Percentiles rank a stretch among this genome's conserved stretches.
Evolutionary conservation across 148 eudicot species (phyloP).

Genomic region (Silene uniflora): DNA sequence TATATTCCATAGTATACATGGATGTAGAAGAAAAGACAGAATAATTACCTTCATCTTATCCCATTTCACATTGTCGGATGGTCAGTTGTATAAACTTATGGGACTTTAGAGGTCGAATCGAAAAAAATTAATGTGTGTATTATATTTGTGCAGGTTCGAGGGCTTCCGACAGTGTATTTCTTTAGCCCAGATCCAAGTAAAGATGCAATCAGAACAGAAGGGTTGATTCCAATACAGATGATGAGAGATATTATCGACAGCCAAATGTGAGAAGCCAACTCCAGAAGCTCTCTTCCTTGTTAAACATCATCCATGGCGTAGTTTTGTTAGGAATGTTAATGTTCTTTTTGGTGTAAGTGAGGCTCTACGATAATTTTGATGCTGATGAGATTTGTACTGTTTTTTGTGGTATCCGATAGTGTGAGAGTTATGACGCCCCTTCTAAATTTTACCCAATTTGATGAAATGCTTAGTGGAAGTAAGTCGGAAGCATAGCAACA

Average conservation of each 20-base stretch:
- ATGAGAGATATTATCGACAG: constrained; percentile 83
- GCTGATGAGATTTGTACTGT: too few species aligned
- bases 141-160: constrained; percentile 59
- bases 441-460: too few species aligned
- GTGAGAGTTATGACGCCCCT: too few species aligned
- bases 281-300: background rate
- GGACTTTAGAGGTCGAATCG: background rate
- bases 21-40: background rate
- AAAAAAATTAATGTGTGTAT: background rate
- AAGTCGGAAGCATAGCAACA: too few species aligned
- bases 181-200: constrained; percentile 89
- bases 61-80: background rate
- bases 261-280: constrained; percentile 46
- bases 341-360: background rate
- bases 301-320: constrained; percentile 5
- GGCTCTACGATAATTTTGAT: too few species aligned
- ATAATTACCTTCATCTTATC: background rate
- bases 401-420: too few species aligned
- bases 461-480: too few species aligned
- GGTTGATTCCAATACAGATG: constrained; percentile 90
- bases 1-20: background rate
- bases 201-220: constrained; percentile 92
- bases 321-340: constrained; percentile 4
- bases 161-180: constrained; percentile 91
- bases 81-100: background rate